Evolutionary conservation across 2,329 filamentous ascomycete species (phyloP), one percentile per base, ranked within the genome.

Genomic region (Niveomyces coronatus): DNA sequence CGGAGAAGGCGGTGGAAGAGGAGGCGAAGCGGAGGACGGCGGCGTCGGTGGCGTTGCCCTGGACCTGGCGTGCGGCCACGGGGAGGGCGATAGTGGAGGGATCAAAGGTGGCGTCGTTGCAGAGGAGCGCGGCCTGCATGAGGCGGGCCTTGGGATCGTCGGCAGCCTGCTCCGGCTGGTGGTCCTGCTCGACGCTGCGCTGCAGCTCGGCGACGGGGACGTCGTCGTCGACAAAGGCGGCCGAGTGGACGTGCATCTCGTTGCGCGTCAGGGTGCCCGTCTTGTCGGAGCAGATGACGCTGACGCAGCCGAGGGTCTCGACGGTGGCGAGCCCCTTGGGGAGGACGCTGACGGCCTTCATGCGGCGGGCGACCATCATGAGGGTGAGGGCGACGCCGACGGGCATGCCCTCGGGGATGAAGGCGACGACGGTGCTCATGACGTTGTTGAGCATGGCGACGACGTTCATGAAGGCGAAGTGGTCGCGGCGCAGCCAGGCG

Each of bases 361-460:
- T 66, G 26, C 51, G 57, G 13, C 54, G 51, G 3, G 63, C 63
- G 0, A 64, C 55, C 53, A 65, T 58, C 58, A 64, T 61, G 1
- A 65, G 51, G 0, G 61, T 65, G 20, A 63, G 41, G 0, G 61
- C 55, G 1, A 63, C 61, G 9, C 49, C 59, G 5, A 62, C 56
- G 1, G 61, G 60, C 51, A 64, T 57, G 24, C 61, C 61, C 40
- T 64, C 61, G 0, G 61, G 58, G 5, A 63, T 60, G 32, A 60
- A 62, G 2, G 58, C 60, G 3, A 63, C 58, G 14, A 64, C 46
- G 14, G 61, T 63, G 13, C 61, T 60, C 57, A 67, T 65, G 37
- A 63, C 60, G n/a, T 65, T 60, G 51, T 64, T 62, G 1, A 67
- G 51, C 57, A 66, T 65, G 0, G 54, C 55, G 15, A 62, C 61